These are phyloP conservation scores for Vaucheria bursata DNA, from an alignment of 352 stramenopile genomes.

Conservation along the genomic window DNA sequence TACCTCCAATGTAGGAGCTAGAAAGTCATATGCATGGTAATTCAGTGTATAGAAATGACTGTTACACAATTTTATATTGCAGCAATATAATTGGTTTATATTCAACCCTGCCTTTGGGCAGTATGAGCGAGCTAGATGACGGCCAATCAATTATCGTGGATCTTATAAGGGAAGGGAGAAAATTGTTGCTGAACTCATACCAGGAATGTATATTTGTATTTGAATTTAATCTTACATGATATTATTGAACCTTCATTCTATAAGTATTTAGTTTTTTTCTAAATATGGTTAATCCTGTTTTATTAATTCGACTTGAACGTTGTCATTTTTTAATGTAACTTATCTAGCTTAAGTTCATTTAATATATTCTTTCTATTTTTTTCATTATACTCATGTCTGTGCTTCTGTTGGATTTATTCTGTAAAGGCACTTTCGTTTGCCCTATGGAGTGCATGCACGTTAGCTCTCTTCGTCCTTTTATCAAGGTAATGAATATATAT, in stretches of 20 bases:
- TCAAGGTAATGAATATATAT: constrained; percentile 5
- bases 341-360: too few species aligned
- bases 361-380: background rate
- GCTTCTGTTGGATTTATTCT: too few species aligned
- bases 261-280: too few species aligned
- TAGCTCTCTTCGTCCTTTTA: constrained; percentile 31
- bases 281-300: too few species aligned
- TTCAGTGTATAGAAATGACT: too few species aligned
- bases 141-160: constrained; percentile 34
- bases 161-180: constrained; percentile 36
- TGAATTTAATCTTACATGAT: constrained; percentile 1
- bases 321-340: too few species aligned
- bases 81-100: constrained; percentile 40
- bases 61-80: too few species aligned
- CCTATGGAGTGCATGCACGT: constrained; percentile 13
- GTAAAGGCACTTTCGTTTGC: constrained; percentile 33
- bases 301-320: too few species aligned
- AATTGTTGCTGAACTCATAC: constrained; percentile 38
- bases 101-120: constrained; percentile 29
- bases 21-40: too few species aligned
- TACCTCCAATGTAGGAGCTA: too few species aligned
- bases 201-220: constrained; percentile 17
- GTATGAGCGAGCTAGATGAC: constrained; percentile 34
- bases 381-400: background rate
- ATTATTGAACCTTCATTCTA: background rate